Evolutionary conservation across 169 alveolate species (phyloP), one percentile per base, ranked within the genome.

Genomic region (Toxoplasma gondii): DNA sequence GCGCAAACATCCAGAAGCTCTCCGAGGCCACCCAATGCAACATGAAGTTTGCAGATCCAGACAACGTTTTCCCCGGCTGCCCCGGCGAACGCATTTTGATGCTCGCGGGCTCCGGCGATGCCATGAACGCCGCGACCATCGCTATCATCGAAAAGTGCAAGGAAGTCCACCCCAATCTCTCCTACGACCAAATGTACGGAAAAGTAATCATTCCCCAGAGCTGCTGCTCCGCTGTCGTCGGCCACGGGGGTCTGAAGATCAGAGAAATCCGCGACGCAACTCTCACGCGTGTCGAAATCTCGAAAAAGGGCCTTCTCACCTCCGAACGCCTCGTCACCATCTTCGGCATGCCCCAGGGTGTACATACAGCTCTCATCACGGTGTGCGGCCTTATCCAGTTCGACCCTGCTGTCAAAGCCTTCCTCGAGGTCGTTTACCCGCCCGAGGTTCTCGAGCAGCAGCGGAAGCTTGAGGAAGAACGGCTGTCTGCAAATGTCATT

Each of bases 101-200:
- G 24, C 53, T 92, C 88, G 82, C 94, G 10, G 94, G 94, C 34
- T 19, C 92, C 19, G 88, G 91, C 22, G 94, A 92, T 7, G 69
- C 94, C 74, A 82, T 92, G 36, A 92, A 90, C 88, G 31, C 67
- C 29, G 94, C 91, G 24, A 53, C 86, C 54, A 92, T 92, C 22
- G 91, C 94, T 43, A 29, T 92, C 24, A 81, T 92, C 0, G 94
- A 92, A 43, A 80, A 90, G 53, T 92, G 94, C 80, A 92, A 92
- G 88, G 94, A 92, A 43, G 94, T 92, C 31, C 94, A 92, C 39
- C 94, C 94, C 34, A 92, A 92, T 80, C 44, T 92, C 10, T 90
- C 94, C 19, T 92, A 92, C 88, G 94, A 92, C 90, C 94, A 92
- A 34, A 92, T 92, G 94, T 92, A 92, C 82, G 94, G 91, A 0